Evolutionary conservation across 768 basidiomycete genomes (phyloP), one percentile per base, ranked within the genome.

Genomic region (Nidula microcarpa): DNA sequence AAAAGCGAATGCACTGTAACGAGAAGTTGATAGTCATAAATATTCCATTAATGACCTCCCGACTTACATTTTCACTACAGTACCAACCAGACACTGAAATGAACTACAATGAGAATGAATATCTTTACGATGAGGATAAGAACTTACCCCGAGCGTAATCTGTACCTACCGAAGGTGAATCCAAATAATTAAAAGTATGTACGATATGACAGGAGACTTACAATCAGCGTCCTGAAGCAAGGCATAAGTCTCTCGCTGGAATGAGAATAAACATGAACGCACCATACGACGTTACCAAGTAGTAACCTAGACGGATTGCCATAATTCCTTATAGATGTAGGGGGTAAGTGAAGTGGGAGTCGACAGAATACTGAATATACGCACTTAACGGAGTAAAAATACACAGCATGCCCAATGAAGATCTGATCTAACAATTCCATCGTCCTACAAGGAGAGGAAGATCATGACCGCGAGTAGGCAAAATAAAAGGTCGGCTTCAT

Each of bases 1-100:
- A 66, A 84, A 68, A 1, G 80, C 72, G 53, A 84, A 86, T 47
- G 75, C 73, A 37, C 82, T 85, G 49, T 6, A 56, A 13, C 44
- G 2, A 18, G 34, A 50, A 7, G 48, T 34, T 45, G 32, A 35
- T 41, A 10, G 33, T 17, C 45, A 18, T 16, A 14, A 23, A 44
- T 36, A 48, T 10, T 3, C 30, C 34, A 41, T 30, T 30, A 30
- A 30, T 30, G 2, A 30, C 3, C 23, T 30, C 23, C 23, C 23
- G 9, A 68, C 80, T 46, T 52, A 84, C 83, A 69, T 62, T 68
- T 82, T 82, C 36, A 85, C 84, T n/a, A 81, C 65, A 4, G 71
- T 70, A 1, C 78, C 84, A 18, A 79, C 75, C 10, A 62, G 46
- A 45, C 43, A 52, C 55, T 67, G 47, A 14, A 47, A 48, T n/a